Conservation (phyloP, 2,329 filamentous ascomycete genomes). For the Cordyceps cicadae region DNA sequence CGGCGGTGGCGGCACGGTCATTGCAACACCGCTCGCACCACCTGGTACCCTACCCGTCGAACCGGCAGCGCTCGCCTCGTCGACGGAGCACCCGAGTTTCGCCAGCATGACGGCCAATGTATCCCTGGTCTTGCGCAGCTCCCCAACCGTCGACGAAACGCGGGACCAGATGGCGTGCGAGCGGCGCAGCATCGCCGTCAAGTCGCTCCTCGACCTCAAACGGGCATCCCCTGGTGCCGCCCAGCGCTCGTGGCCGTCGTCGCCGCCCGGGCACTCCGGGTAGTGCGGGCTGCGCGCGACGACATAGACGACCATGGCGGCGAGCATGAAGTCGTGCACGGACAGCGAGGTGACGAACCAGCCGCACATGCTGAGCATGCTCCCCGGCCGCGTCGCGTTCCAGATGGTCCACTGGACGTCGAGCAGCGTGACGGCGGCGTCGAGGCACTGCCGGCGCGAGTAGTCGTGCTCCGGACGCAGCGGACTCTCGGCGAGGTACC, state of each 20-base stretch:
- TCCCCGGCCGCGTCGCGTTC: conserved; percentile 43
- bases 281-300: conserved; percentile 36
- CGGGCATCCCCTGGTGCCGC: conserved; percentile 22
- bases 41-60: not conserved
- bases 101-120: conserved; percentile 38
- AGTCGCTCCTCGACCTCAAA: conserved; percentile 28
- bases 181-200: conserved; percentile 32
- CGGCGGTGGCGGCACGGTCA: not conserved
- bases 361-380: conserved; percentile 40
- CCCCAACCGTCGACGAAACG: conserved; percentile 28
- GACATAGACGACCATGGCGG: conserved; percentile 52
- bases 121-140: conserved; percentile 38
- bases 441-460: conserved; percentile 42
- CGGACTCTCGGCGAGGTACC: conserved; percentile 38
- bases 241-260: conserved; percentile 24
- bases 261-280: conserved; percentile 23
- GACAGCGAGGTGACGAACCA: conserved; percentile 52
- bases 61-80: conserved; percentile 6
- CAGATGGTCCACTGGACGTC: conserved; percentile 39
- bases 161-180: conserved; percentile 38
- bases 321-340: conserved; percentile 54
- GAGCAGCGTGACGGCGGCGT: conserved; percentile 40
- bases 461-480: conserved; percentile 39
- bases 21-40: not conserved
- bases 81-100: conserved; percentile 29